Evolutionary conservation across 2,329 filamentous ascomycete species (phyloP), one percentile per base, ranked within the genome.

Genomic region (Pezicula rhizophila): DNA sequence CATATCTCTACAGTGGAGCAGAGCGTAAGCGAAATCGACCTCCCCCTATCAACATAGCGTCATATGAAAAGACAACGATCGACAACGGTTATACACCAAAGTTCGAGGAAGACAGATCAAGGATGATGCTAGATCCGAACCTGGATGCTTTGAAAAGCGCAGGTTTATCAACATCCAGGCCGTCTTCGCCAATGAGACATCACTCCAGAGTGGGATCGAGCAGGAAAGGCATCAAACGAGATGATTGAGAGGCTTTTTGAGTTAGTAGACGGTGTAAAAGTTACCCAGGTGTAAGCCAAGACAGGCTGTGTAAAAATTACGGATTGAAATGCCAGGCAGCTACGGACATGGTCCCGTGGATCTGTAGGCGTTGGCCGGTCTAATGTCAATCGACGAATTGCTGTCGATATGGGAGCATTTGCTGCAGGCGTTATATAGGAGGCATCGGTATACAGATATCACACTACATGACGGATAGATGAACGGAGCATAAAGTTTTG

Each of bases 1-100:
- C 89, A 2, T 96, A 90, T 65, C 75, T 96, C 14, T 96, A 96
- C 72, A 89, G 81, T 52, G 77, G 78, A 5, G 77, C 82, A 1
- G 80, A 89, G 54, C 71, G 76, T 17, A 74, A 72, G 52, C 74
- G 78, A 47, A 70, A 68, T 26, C 79, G 82, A 14, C 81, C 87
- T 18, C 72, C 80, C 0, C 80, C 85, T 0, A 81, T 89, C 59
- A 78, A 71, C 54, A 83, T 91, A 52, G 84, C 84, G 42, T 80
- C 74, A 55, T 90, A 86, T 61, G 89, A 96, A 65, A 93, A 95
- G 68, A 66, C 62, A 2, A 66, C 63, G 4, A 64, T 66, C 31
- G 64, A 65, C 47, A 58, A 58, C 43, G 60, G 60, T n/a, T 59
- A 60, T 28, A 65, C 63, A 8, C 62, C 62, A 42, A 58, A 48